Evolutionary conservation across 192 early-diverging fungal genomes (phyloP).

Genomic region (Chytriomyces sp.): DNA sequence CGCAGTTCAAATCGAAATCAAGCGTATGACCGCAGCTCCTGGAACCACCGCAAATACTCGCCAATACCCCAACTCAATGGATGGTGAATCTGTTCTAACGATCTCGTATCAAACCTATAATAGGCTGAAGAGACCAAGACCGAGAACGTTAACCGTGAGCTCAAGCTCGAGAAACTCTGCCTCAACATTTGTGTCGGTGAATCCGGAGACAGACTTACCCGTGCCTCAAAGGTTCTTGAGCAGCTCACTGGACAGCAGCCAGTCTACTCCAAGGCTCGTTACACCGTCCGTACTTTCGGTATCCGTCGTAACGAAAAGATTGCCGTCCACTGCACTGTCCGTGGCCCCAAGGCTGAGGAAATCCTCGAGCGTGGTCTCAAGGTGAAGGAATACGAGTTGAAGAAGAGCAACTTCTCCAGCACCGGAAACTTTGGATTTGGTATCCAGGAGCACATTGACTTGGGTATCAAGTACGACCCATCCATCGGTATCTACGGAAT

Average conservation of each 20-base stretch:
- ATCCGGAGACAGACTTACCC: slow-evolving; percentile 98
- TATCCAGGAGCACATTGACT: slow-evolving; percentile 99
- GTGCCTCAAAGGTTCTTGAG: slow-evolving; percentile 99
- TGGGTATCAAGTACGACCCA: slow-evolving; percentile 99
- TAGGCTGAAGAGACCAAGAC: slow-evolving; percentile 71
- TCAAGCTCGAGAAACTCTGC: slow-evolving; percentile 99
- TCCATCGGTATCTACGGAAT: slow-evolving; percentile 93
- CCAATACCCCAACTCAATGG: no score
- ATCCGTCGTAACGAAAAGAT: slow-evolving; percentile 99
- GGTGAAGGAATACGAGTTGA: slow-evolving; percentile 99
- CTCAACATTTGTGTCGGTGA: slow-evolving; percentile 99
- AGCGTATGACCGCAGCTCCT: no score
- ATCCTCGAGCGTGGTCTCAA: slow-evolving; percentile 99
- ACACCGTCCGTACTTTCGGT: slow-evolving; percentile 99
- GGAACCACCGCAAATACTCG: no score
- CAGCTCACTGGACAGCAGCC: slow-evolving; percentile 99
- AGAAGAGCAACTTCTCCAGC: slow-evolving; percentile 91
- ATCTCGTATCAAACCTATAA: background rate
- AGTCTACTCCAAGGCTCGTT: slow-evolving; percentile 99
- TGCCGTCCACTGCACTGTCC: slow-evolving; percentile 97
- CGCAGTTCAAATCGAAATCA: no score
- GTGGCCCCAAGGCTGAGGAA: slow-evolving; percentile 93
- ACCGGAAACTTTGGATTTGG: slow-evolving; percentile 99
- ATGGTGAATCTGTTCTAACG: background rate
- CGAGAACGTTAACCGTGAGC: slow-evolving; percentile 94